These are phyloP conservation scores for Sinapis alba DNA, from an alignment of 441 rosid species.

Conservation along the genomic window DNA sequence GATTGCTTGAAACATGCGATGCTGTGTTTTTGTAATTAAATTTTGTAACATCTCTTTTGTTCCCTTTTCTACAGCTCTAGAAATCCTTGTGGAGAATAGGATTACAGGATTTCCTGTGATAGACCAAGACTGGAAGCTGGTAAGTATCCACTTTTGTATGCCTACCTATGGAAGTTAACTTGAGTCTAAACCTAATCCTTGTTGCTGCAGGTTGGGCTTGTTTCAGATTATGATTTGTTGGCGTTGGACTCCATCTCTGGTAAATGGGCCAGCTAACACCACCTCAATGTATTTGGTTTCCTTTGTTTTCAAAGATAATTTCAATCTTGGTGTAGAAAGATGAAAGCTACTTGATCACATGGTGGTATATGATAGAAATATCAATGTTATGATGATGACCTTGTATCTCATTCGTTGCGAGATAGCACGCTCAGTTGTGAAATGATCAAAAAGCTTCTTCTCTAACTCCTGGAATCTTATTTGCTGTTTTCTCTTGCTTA, in stretches of 20 bases:
- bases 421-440: slow-evolving; percentile 31
- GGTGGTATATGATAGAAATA: slow-evolving; percentile 7
- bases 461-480: slow-evolving; percentile 7
- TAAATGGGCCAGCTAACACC: slow-evolving; percentile 37
- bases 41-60: neutral
- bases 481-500: neutral
- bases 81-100: slow-evolving; percentile 75
- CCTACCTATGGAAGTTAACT: neutral
- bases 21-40: neutral
- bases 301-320: slow-evolving; percentile 11
- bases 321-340: slow-evolving; percentile 13
- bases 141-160: slow-evolving; percentile 37
- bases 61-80: slow-evolving; percentile 56
- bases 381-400: slow-evolving; percentile 37
- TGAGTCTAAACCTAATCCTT: neutral
- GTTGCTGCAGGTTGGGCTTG: slow-evolving; percentile 84
- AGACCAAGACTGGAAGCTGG: slow-evolving; percentile 89
- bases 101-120: slow-evolving; percentile 94
- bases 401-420: slow-evolving; percentile 25
- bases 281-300: slow-evolving; percentile 9
- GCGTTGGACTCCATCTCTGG: slow-evolving; percentile 97
- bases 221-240: slow-evolving; percentile 93
- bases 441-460: slow-evolving; percentile 32
- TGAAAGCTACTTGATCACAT: slow-evolving; percentile 36
- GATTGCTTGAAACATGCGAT: neutral